phyloP scores from a whole-genome alignment of 1,284 basidiomycete species.

The Rhodotorula sp. region DNA sequence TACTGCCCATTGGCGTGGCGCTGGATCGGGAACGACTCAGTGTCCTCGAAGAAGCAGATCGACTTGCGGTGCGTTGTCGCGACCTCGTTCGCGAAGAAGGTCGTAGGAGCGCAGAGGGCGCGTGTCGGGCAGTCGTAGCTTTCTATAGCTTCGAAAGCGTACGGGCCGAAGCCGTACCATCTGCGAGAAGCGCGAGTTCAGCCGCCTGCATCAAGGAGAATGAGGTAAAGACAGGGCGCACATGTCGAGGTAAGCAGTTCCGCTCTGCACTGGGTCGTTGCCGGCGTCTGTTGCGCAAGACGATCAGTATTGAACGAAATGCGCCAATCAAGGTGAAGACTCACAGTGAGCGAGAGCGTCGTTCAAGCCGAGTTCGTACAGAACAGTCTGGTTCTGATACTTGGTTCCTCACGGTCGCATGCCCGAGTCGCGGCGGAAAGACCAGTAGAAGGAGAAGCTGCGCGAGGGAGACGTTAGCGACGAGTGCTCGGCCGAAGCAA shows the following conservation, averaged over 20 bases:
- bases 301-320: background rate
- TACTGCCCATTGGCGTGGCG: constrained; percentile 44
- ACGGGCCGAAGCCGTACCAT: constrained; percentile 41
- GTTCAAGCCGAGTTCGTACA: constrained; percentile 58
- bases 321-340: background rate
- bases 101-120: constrained; percentile 40
- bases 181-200: too few relatives aligned
- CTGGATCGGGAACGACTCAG: constrained; percentile 44
- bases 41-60: constrained; percentile 47
- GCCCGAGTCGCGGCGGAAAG: constrained; percentile 50
- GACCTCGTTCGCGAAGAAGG: constrained; percentile 45
- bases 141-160: constrained; percentile 44
- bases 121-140: constrained; percentile 47
- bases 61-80: constrained; percentile 43
- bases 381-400: constrained; percentile 60
- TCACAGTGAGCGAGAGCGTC: constrained; percentile 45
- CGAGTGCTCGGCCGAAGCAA: background rate
- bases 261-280: constrained; percentile 43
- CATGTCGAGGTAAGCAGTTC: constrained; percentile 39
- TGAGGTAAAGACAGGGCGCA: background rate
- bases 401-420: constrained; percentile 64
- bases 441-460: constrained; percentile 44
- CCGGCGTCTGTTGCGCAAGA: constrained; percentile 18
- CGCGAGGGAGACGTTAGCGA: background rate
- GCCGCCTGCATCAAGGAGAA: too few relatives aligned